Conservation (phyloP, 2,329 filamentous ascomycete genomes). For the Neonectria magnoliae region DNA sequence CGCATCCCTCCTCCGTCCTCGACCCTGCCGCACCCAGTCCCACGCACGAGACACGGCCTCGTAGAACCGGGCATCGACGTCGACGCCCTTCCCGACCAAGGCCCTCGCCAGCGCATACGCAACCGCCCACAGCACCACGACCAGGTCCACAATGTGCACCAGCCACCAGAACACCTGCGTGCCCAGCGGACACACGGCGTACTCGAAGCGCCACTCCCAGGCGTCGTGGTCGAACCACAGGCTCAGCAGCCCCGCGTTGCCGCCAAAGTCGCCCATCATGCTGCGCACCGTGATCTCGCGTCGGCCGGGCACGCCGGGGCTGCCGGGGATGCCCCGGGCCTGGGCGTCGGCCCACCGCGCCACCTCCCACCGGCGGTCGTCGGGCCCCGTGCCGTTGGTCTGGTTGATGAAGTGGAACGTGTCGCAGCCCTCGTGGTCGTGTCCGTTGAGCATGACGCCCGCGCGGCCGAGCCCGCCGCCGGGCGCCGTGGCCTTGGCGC, state of each 20-base stretch:
- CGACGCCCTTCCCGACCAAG: constrained; percentile 46
- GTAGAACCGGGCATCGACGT: constrained; percentile 46
- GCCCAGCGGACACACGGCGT: constrained; percentile 80
- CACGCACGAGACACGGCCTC: constrained; percentile 30
- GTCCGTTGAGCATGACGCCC: constrained; percentile 88
- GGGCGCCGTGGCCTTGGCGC: constrained; percentile 66
- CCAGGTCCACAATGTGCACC: constrained; percentile 78
- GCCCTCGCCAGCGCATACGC: constrained; percentile 39
- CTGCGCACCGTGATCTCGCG: constrained; percentile 93
- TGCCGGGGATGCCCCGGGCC: constrained; percentile 52
- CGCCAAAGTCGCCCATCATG: constrained; percentile 98
- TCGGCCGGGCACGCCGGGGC: constrained; percentile 67
- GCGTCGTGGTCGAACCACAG: constrained; percentile 83
- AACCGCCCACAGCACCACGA: constrained; percentile 49
- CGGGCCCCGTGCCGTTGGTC: constrained; percentile 52
- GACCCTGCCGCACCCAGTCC: constrained; percentile 21
- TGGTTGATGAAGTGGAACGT: constrained; percentile 84
- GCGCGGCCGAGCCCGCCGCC: constrained; percentile 72
- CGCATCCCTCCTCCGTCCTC: background rate
- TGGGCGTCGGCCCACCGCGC: constrained; percentile 59
- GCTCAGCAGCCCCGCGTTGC: constrained; percentile 88
- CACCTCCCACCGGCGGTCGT: constrained; percentile 61
- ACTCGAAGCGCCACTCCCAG: constrained; percentile 85
- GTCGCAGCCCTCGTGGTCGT: constrained; percentile 96
- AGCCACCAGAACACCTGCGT: constrained; percentile 95